Evolutionary conservation across 129 eudicot genomes (phyloP).

Genomic region (Flaveria robusta): DNA sequence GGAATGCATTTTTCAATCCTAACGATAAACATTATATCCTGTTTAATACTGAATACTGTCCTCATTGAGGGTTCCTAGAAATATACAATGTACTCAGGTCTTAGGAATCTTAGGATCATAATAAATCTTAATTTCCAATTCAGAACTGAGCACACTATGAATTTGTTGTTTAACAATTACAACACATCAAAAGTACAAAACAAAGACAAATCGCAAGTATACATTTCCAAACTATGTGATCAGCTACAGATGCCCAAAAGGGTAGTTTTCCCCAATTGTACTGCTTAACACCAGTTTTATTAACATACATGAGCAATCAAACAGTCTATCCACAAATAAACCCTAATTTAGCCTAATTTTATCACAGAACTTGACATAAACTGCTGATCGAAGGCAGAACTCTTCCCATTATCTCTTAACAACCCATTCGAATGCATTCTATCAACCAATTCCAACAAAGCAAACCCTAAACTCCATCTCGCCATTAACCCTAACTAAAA

Average conservation of each 20-base stretch:
- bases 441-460: neutral
- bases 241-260: conserved; percentile 1
- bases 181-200: neutral
- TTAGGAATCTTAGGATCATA: neutral
- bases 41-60: neutral
- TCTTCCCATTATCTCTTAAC: neutral
- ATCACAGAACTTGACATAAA: neutral
- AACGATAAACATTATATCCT: neutral
- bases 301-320: neutral
- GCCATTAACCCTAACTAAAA: conserved; percentile 3
- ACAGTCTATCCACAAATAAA: neutral
- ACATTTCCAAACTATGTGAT: too few species aligned
- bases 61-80: neutral
- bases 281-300: neutral
- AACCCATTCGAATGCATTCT: neutral
- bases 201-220: too few species aligned
- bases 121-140: neutral
- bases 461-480: conserved; percentile 17
- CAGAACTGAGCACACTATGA: neutral
- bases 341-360: conserved; percentile 21
- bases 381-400: neutral
- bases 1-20: neutral
- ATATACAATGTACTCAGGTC: neutral
- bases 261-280: neutral
- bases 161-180: neutral